Evolutionary conservation across 106 monocot species (phyloP).

Genomic region (Alisma plantagoaquatica): DNA sequence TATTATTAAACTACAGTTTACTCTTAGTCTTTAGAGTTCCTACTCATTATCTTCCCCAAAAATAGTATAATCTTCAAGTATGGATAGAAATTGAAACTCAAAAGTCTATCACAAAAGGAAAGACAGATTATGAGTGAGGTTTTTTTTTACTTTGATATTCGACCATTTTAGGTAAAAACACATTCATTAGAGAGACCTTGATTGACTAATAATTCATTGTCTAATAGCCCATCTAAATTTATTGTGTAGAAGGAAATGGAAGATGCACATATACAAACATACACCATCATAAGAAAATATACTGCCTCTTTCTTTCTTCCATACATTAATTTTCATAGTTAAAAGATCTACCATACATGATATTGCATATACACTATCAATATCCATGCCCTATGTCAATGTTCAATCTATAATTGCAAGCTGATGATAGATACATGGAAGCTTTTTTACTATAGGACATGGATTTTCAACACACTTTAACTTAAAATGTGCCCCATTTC

Average conservation of each 20-base stretch:
- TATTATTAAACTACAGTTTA: neutral
- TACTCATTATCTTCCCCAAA: conserved; percentile 56
- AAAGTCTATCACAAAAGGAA: neutral
- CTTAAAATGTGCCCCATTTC: conserved; percentile 61
- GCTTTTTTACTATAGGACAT: conserved; percentile 45
- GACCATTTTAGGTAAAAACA: too few species aligned
- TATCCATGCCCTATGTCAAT: neutral
- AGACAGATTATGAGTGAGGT: neutral
- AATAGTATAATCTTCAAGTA: conserved; percentile 62
- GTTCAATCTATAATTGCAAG: neutral
- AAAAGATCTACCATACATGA: conserved; percentile 51
- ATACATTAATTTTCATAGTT: conserved; percentile 30
- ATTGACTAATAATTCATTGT: too few species aligned
- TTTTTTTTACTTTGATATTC: neutral
- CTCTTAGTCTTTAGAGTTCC: conserved; percentile 47
- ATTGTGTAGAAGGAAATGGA: too few species aligned
- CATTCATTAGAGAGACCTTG: too few species aligned
- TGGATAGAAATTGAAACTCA: conserved; percentile 45
- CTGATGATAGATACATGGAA: conserved; percentile 33
- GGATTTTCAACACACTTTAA: conserved; percentile 78
- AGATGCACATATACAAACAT: neutral
- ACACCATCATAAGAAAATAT: conserved; percentile 63
- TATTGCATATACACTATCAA: neutral
- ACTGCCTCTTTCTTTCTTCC: conserved; percentile 51
- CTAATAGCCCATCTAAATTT: too few species aligned